phyloP scores from a whole-genome alignment of 1,139 yeast species.

The Scheffersomyces parashehatae region DNA sequence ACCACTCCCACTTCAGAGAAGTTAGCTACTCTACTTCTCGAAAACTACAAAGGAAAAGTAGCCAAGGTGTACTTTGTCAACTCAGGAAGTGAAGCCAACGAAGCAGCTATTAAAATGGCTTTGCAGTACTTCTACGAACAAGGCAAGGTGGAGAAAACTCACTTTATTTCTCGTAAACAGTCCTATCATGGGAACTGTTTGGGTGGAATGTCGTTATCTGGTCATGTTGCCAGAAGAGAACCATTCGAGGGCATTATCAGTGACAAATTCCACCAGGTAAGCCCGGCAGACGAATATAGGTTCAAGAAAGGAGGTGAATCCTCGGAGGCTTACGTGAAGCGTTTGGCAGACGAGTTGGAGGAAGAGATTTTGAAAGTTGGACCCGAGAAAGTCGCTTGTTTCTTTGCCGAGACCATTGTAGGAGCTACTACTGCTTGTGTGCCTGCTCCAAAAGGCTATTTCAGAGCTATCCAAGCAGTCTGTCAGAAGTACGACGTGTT shows the following conservation, averaged over 20 bases:
- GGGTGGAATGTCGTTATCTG: slow-evolving; percentile 17
- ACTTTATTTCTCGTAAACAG: slow-evolving; percentile 16
- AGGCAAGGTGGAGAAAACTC: slow-evolving; percentile 14
- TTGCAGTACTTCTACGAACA: slow-evolving; percentile 18
- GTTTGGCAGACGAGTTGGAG: slow-evolving; percentile 17
- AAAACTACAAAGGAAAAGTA: slow-evolving; percentile 13
- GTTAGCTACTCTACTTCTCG: slow-evolving; percentile 10
- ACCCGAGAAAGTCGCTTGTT: slow-evolving; percentile 14
- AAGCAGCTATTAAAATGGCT: slow-evolving; percentile 19
- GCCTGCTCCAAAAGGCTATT: slow-evolving; percentile 15
- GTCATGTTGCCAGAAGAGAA: slow-evolving; percentile 13
- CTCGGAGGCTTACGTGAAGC: slow-evolving; percentile 11
- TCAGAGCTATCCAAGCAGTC: slow-evolving; percentile 10
- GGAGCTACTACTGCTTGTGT: slow-evolving; percentile 15
- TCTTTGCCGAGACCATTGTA: slow-evolving; percentile 12
- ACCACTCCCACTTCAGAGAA: slow-evolving; percentile 10
- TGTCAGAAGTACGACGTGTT: slow-evolving; percentile 16
- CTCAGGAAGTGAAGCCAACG: slow-evolving; percentile 19
- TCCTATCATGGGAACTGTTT: slow-evolving; percentile 23
- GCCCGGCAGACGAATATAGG: slow-evolving; percentile 14
- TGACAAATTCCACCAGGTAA: slow-evolving; percentile 14
- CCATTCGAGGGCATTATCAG: slow-evolving; percentile 14
- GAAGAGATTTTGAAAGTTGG: slow-evolving; percentile 16
- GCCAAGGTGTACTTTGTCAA: slow-evolving; percentile 10
- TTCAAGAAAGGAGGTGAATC: slow-evolving; percentile 12